These are phyloP conservation scores for Monosporascus sp. DNA, from an alignment of 2,329 filamentous ascomycete genomes.

Conservation along the genomic window DNA sequence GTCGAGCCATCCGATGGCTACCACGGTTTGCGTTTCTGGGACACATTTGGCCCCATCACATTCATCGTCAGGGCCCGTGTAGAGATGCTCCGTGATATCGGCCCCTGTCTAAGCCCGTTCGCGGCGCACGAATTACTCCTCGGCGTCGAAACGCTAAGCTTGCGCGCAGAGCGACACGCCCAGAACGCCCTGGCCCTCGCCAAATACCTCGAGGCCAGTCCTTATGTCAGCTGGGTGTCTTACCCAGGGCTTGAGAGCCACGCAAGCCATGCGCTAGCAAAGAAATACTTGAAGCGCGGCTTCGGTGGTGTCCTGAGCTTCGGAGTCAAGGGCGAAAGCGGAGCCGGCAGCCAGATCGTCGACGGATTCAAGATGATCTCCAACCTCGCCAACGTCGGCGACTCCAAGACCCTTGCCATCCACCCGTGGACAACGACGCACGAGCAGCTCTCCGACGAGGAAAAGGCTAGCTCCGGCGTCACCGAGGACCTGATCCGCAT, in stretches of 20 bases:
- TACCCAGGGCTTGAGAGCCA: constrained; percentile 87
- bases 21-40: constrained; percentile 91
- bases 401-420: constrained; percentile 91
- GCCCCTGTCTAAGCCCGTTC: constrained; percentile 80
- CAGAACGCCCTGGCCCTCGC: constrained; percentile 78
- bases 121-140: constrained; percentile 87
- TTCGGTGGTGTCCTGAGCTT: constrained; percentile 91
- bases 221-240: constrained; percentile 86
- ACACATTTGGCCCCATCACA: constrained; percentile 77
- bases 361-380: constrained; percentile 94
- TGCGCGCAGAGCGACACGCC: constrained; percentile 82
- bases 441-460: constrained; percentile 77
- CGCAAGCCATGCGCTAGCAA: constrained; percentile 71
- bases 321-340: constrained; percentile 82
- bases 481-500: constrained; percentile 91
- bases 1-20: constrained; percentile 83
- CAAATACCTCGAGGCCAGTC: constrained; percentile 75
- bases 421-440: constrained; percentile 96
- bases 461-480: constrained; percentile 75
- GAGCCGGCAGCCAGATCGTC: constrained; percentile 81
- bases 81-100: constrained; percentile 85
- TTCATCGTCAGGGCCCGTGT: constrained; percentile 85
- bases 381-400: constrained; percentile 93
- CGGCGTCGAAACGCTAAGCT: constrained; percentile 82
- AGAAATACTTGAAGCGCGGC: constrained; percentile 80